Evolutionary conservation across 2,329 filamentous ascomycete genomes (phyloP).

Genomic region (Fusarium phyllophilum): DNA sequence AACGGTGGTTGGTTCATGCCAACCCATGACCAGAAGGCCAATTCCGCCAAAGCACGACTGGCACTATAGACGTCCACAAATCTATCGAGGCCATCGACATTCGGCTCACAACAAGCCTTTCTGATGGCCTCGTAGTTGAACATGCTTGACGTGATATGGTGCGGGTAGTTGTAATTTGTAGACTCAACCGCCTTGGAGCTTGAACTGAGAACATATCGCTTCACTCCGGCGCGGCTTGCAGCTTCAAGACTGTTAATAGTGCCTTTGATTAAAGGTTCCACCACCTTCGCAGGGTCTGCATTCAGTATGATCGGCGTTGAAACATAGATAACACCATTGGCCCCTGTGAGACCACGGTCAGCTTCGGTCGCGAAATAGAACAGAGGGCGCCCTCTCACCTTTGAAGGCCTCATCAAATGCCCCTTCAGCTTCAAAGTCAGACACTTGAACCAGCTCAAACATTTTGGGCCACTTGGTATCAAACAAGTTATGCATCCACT

Average conservation of each 20-base stretch:
- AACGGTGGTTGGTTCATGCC: not conserved
- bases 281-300: not conserved
- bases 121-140: not conserved
- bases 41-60: not conserved
- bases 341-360: not conserved
- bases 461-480: not conserved
- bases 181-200: not conserved
- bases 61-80: not conserved
- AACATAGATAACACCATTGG: not conserved
- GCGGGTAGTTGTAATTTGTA: not conserved
- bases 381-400: not conserved
- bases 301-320: not conserved
- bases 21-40: not conserved
- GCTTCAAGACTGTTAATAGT: not conserved
- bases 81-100: not conserved
- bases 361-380: too few relatives aligned
- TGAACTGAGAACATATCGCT: not conserved
- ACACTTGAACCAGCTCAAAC: not conserved
- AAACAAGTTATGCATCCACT: not conserved
- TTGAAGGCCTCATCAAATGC: not conserved
- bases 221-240: not conserved
- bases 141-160: not conserved
- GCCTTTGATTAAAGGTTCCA: not conserved
- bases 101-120: not conserved
- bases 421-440: not conserved